phyloP scores from a whole-genome alignment of 768 basidiomycete species.

The Gymnopilus junonius region DNA sequence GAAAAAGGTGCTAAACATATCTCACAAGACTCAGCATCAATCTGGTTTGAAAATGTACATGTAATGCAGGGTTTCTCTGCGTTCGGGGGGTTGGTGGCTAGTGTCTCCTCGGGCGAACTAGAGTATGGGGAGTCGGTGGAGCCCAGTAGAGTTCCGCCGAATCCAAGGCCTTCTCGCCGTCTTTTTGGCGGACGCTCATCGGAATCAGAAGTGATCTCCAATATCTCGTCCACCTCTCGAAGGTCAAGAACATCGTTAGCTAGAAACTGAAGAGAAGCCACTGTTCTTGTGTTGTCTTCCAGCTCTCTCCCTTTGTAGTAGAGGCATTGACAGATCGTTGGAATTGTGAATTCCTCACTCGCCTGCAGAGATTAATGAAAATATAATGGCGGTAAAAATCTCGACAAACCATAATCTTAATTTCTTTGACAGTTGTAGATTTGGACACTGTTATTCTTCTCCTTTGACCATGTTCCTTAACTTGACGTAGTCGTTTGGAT shows the following conservation, averaged over 20 bases:
- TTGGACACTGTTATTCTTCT: slow-evolving; percentile 63
- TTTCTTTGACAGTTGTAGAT: slow-evolving; percentile 73
- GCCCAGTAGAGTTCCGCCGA: slow-evolving; percentile 74
- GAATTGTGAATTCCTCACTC: slow-evolving; percentile 63
- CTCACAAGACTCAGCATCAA: slow-evolving; percentile 45
- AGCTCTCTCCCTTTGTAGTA: slow-evolving; percentile 68
- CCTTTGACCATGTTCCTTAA: slow-evolving; percentile 52
- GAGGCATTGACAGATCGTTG: slow-evolving; percentile 78
- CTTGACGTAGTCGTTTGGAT: slow-evolving; percentile 71
- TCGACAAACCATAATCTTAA: slow-evolving; percentile 68
- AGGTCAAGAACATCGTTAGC: slow-evolving; percentile 71
- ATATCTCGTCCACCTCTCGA: slow-evolving; percentile 62
- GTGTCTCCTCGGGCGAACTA: slow-evolving; percentile 30
- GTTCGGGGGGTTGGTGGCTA: slow-evolving; percentile 17
- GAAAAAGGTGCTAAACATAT: slow-evolving; percentile 50
- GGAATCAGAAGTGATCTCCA: slow-evolving; percentile 56
- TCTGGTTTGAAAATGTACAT: slow-evolving; percentile 64
- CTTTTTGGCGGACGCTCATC: slow-evolving; percentile 47
- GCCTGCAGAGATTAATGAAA: slow-evolving; percentile 43
- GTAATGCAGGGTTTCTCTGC: slow-evolving; percentile 48
- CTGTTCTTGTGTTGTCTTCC: slow-evolving; percentile 59
- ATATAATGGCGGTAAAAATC: neutral
- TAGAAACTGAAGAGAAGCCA: slow-evolving; percentile 54
- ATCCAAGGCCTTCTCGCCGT: slow-evolving; percentile 65
- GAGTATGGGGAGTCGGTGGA: slow-evolving; percentile 28